Percentiles rank a stretch among this genome's conserved stretches.
Evolutionary conservation across 805 yeast species (phyloP).

Genomic region (Candida caryicola): DNA sequence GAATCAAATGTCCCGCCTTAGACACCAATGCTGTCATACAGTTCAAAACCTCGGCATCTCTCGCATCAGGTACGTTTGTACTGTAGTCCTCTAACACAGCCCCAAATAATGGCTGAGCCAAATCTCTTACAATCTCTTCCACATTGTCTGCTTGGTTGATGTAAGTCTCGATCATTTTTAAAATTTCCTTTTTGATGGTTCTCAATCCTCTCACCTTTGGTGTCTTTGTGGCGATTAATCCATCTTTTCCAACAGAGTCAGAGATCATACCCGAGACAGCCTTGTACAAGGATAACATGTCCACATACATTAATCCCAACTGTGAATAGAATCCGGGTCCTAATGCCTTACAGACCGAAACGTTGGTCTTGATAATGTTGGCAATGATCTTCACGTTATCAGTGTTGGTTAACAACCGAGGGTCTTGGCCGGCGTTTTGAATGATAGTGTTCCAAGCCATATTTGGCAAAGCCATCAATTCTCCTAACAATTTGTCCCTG

Average conservation of each 20-base stretch:
- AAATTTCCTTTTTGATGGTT: slow-evolving; percentile 91
- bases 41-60: slow-evolving; percentile 95
- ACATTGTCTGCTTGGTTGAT: slow-evolving; percentile 81
- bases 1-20: slow-evolving; percentile 83
- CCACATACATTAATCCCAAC: slow-evolving; percentile 79
- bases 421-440: slow-evolving; percentile 79
- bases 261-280: slow-evolving; percentile 88
- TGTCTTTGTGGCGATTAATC: slow-evolving; percentile 87
- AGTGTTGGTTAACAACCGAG: slow-evolving; percentile 68
- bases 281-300: slow-evolving; percentile 83
- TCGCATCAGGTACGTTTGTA: slow-evolving; percentile 87
- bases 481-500: slow-evolving; percentile 68
- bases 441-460: slow-evolving; percentile 92
- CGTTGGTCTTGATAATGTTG: slow-evolving; percentile 91
- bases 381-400: slow-evolving; percentile 92
- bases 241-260: slow-evolving; percentile 72
- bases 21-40: slow-evolving; percentile 89
- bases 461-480: slow-evolving; percentile 88
- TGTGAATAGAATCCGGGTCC: slow-evolving; percentile 92
- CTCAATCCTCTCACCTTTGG: slow-evolving; percentile 94
- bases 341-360: slow-evolving; percentile 89
- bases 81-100: slow-evolving; percentile 89
- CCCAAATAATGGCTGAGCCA: slow-evolving; percentile 76
- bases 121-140: slow-evolving; percentile 78
- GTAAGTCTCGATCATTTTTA: slow-evolving; percentile 85